These are phyloP conservation scores for Ceratobasidium sp. DNA, from an alignment of 1,284 basidiomycete genomes.

Conservation along the genomic window DNA sequence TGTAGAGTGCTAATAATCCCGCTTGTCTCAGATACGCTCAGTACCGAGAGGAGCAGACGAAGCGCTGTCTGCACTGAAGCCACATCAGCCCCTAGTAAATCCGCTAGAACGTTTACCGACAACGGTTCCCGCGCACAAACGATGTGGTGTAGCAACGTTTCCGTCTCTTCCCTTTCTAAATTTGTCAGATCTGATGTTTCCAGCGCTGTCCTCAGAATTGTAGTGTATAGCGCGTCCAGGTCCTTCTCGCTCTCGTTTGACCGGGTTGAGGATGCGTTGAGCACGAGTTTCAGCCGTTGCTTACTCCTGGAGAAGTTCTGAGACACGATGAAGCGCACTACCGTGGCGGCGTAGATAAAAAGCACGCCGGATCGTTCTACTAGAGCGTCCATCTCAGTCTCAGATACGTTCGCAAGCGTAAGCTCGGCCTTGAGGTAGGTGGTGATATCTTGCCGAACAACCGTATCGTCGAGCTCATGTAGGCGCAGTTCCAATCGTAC, in stretches of 20 bases:
- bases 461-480: not conserved
- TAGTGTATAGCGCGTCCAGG: not conserved
- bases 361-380: not conserved
- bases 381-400: not conserved
- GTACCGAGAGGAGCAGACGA: slow-evolving; percentile 16
- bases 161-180: not conserved
- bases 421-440: not conserved
- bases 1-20: not conserved
- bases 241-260: not conserved
- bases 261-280: not conserved
- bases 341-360: slow-evolving; percentile 22
- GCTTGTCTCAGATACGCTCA: not conserved
- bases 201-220: not conserved
- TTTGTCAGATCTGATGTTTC: not conserved
- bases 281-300: not conserved
- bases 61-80: not conserved
- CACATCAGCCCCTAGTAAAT: not conserved
- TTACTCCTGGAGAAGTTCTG: not conserved
- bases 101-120: not conserved
- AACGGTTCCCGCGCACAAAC: slow-evolving; percentile 15
- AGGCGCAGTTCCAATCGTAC: not conserved
- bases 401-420: not conserved
- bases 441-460: slow-evolving; percentile 4
- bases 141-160: not conserved
- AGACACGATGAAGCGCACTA: slow-evolving; percentile 3